Evolutionary conservation across 2,329 filamentous ascomycete genomes (phyloP).

Genomic region (Sodiomyces alkalinus): DNA sequence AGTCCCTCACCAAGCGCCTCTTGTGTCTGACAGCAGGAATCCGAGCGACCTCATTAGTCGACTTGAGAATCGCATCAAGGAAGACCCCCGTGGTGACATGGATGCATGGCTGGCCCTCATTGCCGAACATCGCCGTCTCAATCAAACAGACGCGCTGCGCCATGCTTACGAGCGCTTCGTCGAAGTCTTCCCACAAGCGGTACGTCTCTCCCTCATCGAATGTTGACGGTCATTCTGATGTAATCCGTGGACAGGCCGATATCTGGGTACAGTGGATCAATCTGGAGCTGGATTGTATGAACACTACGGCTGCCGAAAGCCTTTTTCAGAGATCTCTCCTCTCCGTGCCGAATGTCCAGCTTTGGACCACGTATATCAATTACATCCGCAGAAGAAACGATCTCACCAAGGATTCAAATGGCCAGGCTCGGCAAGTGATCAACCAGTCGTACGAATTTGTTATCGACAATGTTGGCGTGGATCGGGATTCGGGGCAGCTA

Average conservation of each 20-base stretch:
- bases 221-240: slow-evolving; percentile 17
- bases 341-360: slow-evolving; percentile 63
- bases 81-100: slow-evolving; percentile 84
- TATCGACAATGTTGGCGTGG: slow-evolving; percentile 75
- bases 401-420: slow-evolving; percentile 59
- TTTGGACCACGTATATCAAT: slow-evolving; percentile 90
- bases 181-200: slow-evolving; percentile 74
- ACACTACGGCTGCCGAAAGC: slow-evolving; percentile 64
- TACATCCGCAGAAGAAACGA: slow-evolving; percentile 89
- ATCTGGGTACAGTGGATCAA: slow-evolving; percentile 81
- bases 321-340: slow-evolving; percentile 73
- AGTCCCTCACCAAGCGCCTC: slow-evolving; percentile 2
- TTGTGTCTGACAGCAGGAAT: slow-evolving; percentile 10
- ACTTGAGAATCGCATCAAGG: slow-evolving; percentile 78
- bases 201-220: slow-evolving; percentile 36
- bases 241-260: slow-evolving; percentile 64
- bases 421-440: slow-evolving; percentile 63
- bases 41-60: slow-evolving; percentile 63
- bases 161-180: slow-evolving; percentile 76
- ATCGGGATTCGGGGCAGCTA: slow-evolving; percentile 75
- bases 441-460: slow-evolving; percentile 86
- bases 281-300: slow-evolving; percentile 79
- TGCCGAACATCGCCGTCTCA: slow-evolving; percentile 65
- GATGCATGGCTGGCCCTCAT: slow-evolving; percentile 86
- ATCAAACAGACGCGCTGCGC: slow-evolving; percentile 68